phyloP scores from a whole-genome alignment of 305 asterid genomes.

The Fraxinus nigra region DNA sequence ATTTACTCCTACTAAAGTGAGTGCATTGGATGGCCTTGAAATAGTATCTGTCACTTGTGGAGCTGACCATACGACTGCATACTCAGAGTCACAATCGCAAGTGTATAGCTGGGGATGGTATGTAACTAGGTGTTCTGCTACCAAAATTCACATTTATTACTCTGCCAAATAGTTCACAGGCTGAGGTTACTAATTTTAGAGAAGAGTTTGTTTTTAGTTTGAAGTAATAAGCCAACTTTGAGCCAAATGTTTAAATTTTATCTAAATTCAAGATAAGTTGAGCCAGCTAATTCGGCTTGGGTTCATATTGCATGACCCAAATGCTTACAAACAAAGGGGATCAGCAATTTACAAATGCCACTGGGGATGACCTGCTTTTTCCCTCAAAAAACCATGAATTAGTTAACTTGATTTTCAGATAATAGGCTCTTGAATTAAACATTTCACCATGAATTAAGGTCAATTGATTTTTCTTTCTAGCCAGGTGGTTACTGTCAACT shows the following conservation, averaged over 20 bases:
- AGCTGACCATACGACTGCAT: constrained; percentile 94
- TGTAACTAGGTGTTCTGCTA: not conserved
- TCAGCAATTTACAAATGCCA: not conserved
- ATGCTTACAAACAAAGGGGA: not conserved
- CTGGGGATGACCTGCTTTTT: not conserved
- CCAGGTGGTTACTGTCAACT: not conserved
- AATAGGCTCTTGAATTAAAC: not conserved
- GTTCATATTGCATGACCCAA: not conserved
- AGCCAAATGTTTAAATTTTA: not conserved
- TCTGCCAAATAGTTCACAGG: not conserved
- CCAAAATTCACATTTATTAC: not conserved
- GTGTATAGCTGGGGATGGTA: constrained; percentile 99
- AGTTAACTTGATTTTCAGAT: not conserved
- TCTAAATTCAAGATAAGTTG: not conserved
- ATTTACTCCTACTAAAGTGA: constrained; percentile 68
- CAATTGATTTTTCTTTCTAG: not conserved
- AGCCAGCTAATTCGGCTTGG: not conserved
- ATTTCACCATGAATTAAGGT: not conserved
- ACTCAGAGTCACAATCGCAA: constrained; percentile 58
- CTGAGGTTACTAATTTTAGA: not conserved
- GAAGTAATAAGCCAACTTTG: not conserved
- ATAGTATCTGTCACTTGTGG: constrained; percentile 79
- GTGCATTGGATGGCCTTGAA: constrained; percentile 76
- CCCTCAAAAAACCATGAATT: not conserved
- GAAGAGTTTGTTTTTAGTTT: not conserved